These are phyloP conservation scores for Exophiala phaeomuriformis DNA, from an alignment of 2,329 filamentous ascomycete genomes.

Conservation along the genomic window DNA sequence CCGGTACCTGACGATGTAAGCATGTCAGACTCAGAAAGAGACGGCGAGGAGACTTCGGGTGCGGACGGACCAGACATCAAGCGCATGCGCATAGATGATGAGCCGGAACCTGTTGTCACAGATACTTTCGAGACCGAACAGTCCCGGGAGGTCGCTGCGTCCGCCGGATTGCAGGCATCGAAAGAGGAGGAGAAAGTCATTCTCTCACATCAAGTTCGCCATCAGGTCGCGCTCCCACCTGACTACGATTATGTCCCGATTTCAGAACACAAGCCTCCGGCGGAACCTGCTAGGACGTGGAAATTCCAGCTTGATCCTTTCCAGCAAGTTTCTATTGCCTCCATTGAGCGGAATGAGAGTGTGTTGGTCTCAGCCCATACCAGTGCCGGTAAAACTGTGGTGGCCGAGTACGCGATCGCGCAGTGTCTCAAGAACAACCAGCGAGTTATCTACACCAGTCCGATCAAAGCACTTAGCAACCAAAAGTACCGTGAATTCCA, in stretches of 20 bases:
- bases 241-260: slow-evolving; percentile 95
- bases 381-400: slow-evolving; percentile 94
- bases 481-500: slow-evolving; percentile 98
- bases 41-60: slow-evolving; percentile 22
- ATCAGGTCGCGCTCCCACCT: slow-evolving; percentile 90
- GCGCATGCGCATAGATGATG: slow-evolving; percentile 48
- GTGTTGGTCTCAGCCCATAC: slow-evolving; percentile 96
- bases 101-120: slow-evolving; percentile 73
- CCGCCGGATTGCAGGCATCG: slow-evolving; percentile 58
- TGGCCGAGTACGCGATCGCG: slow-evolving; percentile 95
- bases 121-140: slow-evolving; percentile 94
- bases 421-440: slow-evolving; percentile 97
- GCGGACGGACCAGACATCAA: slow-evolving; percentile 39
- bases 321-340: slow-evolving; percentile 88
- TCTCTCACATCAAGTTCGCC: slow-evolving; percentile 93
- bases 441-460: slow-evolving; percentile 97
- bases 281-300: slow-evolving; percentile 74
- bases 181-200: slow-evolving; percentile 66
- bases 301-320: slow-evolving; percentile 94
- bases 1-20: slow-evolving; percentile 2
- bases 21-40: slow-evolving; percentile 6
- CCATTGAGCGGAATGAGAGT: slow-evolving; percentile 93
- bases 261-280: slow-evolving; percentile 84
- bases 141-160: slow-evolving; percentile 78
- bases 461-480: slow-evolving; percentile 97